Percentiles rank a stretch among this genome's conserved stretches.
Conservation (phyloP, 768 basidiomycete species). For the Grammothele lineata region DNA sequence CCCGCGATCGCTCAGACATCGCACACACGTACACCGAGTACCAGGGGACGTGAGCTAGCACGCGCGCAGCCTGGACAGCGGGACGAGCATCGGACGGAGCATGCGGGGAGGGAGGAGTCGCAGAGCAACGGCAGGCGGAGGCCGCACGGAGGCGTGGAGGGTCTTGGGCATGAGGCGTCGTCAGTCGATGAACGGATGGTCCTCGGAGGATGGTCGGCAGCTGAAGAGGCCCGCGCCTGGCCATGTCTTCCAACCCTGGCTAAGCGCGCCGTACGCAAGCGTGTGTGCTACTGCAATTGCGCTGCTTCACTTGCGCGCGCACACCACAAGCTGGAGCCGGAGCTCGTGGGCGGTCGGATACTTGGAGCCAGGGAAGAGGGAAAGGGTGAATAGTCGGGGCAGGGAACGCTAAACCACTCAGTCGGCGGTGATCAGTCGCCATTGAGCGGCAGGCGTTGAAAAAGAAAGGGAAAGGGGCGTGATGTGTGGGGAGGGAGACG, state of each 20-base stretch:
- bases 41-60: slow-evolving; percentile 23
- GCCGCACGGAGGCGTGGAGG: slow-evolving; percentile 9
- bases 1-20: slow-evolving; percentile 14
- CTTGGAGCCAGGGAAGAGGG: slow-evolving; percentile 14
- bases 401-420: slow-evolving; percentile 1
- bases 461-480: slow-evolving; percentile 12
- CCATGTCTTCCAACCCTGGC: slow-evolving; percentile 25
- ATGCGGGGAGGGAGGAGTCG: slow-evolving; percentile 11
- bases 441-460: slow-evolving; percentile 7
- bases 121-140: slow-evolving; percentile 12
- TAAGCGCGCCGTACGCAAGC: slow-evolving; percentile 20
- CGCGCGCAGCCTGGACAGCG: slow-evolving; percentile 13
- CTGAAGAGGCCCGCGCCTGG: slow-evolving; percentile 13
- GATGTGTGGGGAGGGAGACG: slow-evolving; percentile 15
- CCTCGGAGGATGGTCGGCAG: slow-evolving; percentile 4
- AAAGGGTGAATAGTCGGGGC: slow-evolving; percentile 20
- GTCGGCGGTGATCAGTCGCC: slow-evolving; percentile 45
- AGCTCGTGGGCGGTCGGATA: slow-evolving; percentile 24
- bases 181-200: slow-evolving; percentile 8
- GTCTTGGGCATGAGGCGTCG: slow-evolving; percentile 1
- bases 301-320: slow-evolving; percentile 11
- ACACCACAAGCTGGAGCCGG: slow-evolving; percentile 15
- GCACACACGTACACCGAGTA: slow-evolving; percentile 7
- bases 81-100: slow-evolving; percentile 12
- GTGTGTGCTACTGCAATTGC: slow-evolving; percentile 12